Evolutionary conservation across 2,329 filamentous ascomycete species (phyloP), one percentile per base, ranked within the genome.

Genomic region (Pyrenochaeta sp.): DNA sequence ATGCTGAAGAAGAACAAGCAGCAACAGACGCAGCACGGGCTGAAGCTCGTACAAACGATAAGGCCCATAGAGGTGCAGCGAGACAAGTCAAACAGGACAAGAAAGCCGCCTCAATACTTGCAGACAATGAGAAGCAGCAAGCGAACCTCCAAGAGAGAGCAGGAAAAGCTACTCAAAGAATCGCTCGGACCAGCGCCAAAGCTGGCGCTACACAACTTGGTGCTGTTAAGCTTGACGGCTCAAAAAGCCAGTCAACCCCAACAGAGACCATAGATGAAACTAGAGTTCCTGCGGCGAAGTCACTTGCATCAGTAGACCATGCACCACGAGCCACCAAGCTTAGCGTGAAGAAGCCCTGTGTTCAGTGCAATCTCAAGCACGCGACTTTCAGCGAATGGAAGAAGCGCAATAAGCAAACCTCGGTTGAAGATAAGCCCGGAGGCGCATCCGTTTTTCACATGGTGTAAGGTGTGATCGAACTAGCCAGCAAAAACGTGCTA

Each of bases 171-270:
- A 55, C 50, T 46, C 56, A 65, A 25, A 52, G 54, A 25, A 61
- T 67, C 37, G 62, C 58, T 28, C 59, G 54, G 45, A 62, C 48
- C 24, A 58, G 56, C 51, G 64, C 64, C 37, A 68, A 65, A 45
- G 57, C 54, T 53, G 55, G 52, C 25, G 46, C 61, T 36, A 52
- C 49, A 48, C 48, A 44, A 37, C 44, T 49, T 39, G 46, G 34
- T 28, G 24, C 10, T 25, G 40, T 49, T 42, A 36, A 56, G 45
- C 27, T 32, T 56, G 36, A 47, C 40, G 32, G 3, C 25, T 15
- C 13, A 15, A 7, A 27, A 2, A 44, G 6, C 3, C 25, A 15
- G 42, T 13, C 42, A 2, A 22, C 3, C 25, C 7, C 42, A 44
- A 44, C 42, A 44, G 15, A 19, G 25, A n/a, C 24, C 15, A 15